Percentiles rank a stretch among this genome's conserved stretches.
phyloP scores from a whole-genome alignment of 2,329 filamentous ascomycete genomes.

The Alternaria rosae region DNA sequence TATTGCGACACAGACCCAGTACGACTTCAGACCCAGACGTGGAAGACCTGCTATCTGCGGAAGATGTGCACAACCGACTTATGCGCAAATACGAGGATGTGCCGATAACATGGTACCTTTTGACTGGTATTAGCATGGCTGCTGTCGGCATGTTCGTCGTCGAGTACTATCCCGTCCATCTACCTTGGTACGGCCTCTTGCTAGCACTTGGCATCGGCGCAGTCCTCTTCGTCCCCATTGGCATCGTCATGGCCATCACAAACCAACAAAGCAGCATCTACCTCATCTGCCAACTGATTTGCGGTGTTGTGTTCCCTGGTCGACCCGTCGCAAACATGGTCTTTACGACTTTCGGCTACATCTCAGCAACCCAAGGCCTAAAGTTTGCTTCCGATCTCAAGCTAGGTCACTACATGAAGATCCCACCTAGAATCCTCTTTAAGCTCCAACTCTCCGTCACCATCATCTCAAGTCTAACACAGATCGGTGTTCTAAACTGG shows the following conservation, averaged over 20 bases:
- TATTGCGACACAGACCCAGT: slow-evolving; percentile 33
- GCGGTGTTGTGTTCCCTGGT: slow-evolving; percentile 81
- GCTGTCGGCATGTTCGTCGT: slow-evolving; percentile 83
- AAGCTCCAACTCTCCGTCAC: slow-evolving; percentile 80
- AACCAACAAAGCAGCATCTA: slow-evolving; percentile 90
- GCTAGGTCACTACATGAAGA: slow-evolving; percentile 88
- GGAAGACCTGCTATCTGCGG: slow-evolving; percentile 68
- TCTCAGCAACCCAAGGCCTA: slow-evolving; percentile 85
- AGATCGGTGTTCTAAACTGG: slow-evolving; percentile 88
- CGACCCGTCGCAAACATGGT: slow-evolving; percentile 92
- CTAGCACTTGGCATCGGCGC: slow-evolving; percentile 80
- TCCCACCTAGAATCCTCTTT: slow-evolving; percentile 80
- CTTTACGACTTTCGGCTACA: slow-evolving; percentile 90
- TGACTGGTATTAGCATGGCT: slow-evolving; percentile 78
- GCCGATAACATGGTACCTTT: slow-evolving; percentile 80
- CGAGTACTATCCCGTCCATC: slow-evolving; percentile 77
- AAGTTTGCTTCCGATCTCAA: slow-evolving; percentile 90
- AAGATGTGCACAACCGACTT: slow-evolving; percentile 84
- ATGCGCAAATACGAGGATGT: slow-evolving; percentile 86
- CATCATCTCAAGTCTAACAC: slow-evolving; percentile 77
- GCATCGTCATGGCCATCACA: slow-evolving; percentile 91
- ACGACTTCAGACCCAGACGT: slow-evolving; percentile 48
- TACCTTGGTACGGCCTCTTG: slow-evolving; percentile 86
- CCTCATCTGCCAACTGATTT: slow-evolving; percentile 84
- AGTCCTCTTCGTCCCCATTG: slow-evolving; percentile 86